These are phyloP conservation scores for Knufia petricola DNA, from an alignment of 2,329 filamentous ascomycete species.

Conservation along the genomic window DNA sequence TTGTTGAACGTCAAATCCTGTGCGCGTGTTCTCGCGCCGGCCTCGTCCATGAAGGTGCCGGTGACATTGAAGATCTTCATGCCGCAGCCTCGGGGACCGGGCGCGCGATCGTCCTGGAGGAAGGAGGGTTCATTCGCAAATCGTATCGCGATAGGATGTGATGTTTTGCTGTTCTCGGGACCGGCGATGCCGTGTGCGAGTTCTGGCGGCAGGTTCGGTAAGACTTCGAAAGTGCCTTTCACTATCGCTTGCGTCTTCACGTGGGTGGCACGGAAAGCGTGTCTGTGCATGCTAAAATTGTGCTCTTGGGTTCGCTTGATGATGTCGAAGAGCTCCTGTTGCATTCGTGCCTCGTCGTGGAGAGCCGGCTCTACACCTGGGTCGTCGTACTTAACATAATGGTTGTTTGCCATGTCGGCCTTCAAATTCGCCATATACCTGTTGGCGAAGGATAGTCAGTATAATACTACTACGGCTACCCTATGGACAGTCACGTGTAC, in stretches of 20 bases:
- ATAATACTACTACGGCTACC: no score
- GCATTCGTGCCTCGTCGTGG: background rate
- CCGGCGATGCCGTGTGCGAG: constrained; percentile 30
- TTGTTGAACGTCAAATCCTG: constrained; percentile 43
- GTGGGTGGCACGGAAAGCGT: constrained; percentile 29
- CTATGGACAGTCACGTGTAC: no score
- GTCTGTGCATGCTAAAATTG: constrained; percentile 2
- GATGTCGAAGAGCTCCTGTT: background rate
- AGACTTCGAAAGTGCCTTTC: constrained; percentile 38
- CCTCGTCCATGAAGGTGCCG: constrained; percentile 33
- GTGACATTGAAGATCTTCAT: constrained; percentile 44
- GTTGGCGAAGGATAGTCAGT: no score
- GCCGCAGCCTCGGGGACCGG: constrained; percentile 38
- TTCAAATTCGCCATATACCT: no score
- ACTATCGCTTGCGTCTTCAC: constrained; percentile 40
- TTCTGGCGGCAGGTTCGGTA: constrained; percentile 34
- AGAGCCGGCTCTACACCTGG: background rate
- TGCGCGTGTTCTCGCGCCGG: constrained; percentile 27
- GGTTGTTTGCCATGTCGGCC: background rate
- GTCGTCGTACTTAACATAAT: background rate
- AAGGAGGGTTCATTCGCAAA: constrained; percentile 3
- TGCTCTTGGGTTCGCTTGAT: background rate
- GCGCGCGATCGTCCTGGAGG: constrained; percentile 28
- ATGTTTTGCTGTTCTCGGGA: background rate
- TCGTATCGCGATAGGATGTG: background rate